phyloP scores from a whole-genome alignment of 2,329 filamentous ascomycete species.

The Sporothrix variecibatus region DNA sequence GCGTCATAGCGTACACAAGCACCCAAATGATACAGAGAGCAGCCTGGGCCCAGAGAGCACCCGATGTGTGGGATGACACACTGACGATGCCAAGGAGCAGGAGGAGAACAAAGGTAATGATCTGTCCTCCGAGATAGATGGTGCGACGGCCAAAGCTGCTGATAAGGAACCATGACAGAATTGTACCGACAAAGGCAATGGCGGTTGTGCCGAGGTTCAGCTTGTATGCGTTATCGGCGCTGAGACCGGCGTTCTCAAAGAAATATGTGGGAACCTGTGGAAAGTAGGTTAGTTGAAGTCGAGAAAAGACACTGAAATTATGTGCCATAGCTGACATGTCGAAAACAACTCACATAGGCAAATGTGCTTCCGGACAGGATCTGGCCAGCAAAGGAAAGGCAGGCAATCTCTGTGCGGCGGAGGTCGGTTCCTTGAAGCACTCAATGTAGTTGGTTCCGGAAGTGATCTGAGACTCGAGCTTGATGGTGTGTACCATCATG shows the following conservation, averaged over 20 bases:
- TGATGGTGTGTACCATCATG: slow-evolving; percentile 49
- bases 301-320: background rate
- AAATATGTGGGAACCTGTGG: slow-evolving; percentile 26
- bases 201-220: slow-evolving; percentile 40
- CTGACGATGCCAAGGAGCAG: slow-evolving; percentile 32
- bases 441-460: slow-evolving; percentile 45
- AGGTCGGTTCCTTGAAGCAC: slow-evolving; percentile 51
- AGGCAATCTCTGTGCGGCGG: slow-evolving; percentile 49
- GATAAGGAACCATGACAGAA: slow-evolving; percentile 29
- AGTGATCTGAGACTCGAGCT: slow-evolving; percentile 42
- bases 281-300: background rate
- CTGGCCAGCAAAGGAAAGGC: slow-evolving; percentile 39
- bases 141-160: slow-evolving; percentile 28
- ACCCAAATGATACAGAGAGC: slow-evolving; percentile 28
- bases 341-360: slow-evolving; percentile 37
- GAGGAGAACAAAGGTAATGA: slow-evolving; percentile 28
- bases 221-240: slow-evolving; percentile 37
- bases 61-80: slow-evolving; percentile 9
- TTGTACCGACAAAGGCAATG: slow-evolving; percentile 31
- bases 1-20: slow-evolving; percentile 40
- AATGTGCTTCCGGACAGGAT: slow-evolving; percentile 39
- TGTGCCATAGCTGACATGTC: background rate
- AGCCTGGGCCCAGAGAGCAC: slow-evolving; percentile 22
- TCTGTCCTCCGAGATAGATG: slow-evolving; percentile 29
- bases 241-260: slow-evolving; percentile 36